Evolutionary conservation across 2,329 filamentous ascomycete species (phyloP), one percentile per base, ranked within the genome.

Genomic region (Fusarium veterinarium): DNA sequence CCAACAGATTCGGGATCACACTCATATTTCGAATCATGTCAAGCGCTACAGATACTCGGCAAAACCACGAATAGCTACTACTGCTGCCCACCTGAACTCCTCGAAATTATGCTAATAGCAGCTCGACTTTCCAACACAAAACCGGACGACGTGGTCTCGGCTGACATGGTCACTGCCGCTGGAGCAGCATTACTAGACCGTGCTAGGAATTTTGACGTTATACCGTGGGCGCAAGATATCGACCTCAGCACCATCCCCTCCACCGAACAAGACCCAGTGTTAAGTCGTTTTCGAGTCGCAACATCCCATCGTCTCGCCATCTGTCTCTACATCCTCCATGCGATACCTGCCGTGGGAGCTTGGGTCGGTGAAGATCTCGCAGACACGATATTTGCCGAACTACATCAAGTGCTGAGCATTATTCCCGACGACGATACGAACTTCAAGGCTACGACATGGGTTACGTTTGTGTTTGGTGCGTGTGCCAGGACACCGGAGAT

Each of bases 361-460:
- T 68, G 67, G 20, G 75, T 79, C 10, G 79, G 75, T 16, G 75
- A 80, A 2, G 70, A 79, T 16, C 66, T 80, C 35, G 75, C 70
- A 8, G 79, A 80, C 7, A 63, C 74, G 3, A 78, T 90, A 6
- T 84, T 84, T 19, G 69, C 81, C 5, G 85, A 88, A 30, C 81
- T 88, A 3, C 81, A 88, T 11, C 63, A 82, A 6, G 84, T 88
- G 31, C 79, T 90, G 7, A 83, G 83, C 1, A 80, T 79, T 42
- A 84, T 90, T 5, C 83, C 84, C 1, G 81, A 85, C 13, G 81
- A 85, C 5, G 86, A 90, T 49, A 81, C 83, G 3, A 84, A 89
- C 25, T 85, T 89, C 80, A 90, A 90, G 72, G 87, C 86, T 0
- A 88, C 87, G 8, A 84, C 85, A 2, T 90, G 87, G 87, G 86